These are phyloP conservation scores for Aureobasidium sp. DNA, from an alignment of 2,329 filamentous ascomycete genomes.

Conservation along the genomic window DNA sequence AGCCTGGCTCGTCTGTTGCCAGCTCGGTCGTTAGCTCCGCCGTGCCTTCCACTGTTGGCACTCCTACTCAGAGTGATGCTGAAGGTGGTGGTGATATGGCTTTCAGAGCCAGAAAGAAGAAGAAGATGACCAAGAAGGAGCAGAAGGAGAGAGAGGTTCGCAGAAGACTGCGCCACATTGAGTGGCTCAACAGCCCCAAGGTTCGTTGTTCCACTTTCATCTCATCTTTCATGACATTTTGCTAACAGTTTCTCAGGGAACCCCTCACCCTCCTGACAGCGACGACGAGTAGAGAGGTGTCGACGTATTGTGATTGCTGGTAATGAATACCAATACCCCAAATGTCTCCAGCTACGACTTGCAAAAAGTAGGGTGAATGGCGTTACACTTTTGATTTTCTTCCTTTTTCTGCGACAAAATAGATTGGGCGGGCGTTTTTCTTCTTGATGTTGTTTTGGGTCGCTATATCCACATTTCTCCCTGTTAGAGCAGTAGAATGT, in stretches of 20 bases:
- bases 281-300: constrained; percentile 57
- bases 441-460: background rate
- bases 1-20: constrained; percentile 52
- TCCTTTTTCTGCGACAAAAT: constrained; percentile 3
- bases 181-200: constrained; percentile 66
- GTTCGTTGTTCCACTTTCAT: constrained; percentile 19
- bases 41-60: constrained; percentile 21
- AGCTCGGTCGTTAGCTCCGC: constrained; percentile 38
- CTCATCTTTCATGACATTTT: background rate
- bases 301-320: constrained; percentile 1
- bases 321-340: background rate
- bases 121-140: constrained; percentile 97
- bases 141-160: constrained; percentile 87
- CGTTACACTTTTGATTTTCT: background rate
- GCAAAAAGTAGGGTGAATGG: constrained; percentile 10
- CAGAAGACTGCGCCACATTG: constrained; percentile 73
- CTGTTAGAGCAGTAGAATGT: constrained; percentile 3
- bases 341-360: background rate
- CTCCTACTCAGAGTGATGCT: constrained; percentile 44
- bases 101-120: constrained; percentile 90
- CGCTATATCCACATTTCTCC: background rate
- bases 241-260: constrained; percentile 48
- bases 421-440: background rate
- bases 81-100: constrained; percentile 83
- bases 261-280: constrained; percentile 66